Conservation (phyloP, 2,329 filamentous ascomycete species). For the Penicillium freii region DNA sequence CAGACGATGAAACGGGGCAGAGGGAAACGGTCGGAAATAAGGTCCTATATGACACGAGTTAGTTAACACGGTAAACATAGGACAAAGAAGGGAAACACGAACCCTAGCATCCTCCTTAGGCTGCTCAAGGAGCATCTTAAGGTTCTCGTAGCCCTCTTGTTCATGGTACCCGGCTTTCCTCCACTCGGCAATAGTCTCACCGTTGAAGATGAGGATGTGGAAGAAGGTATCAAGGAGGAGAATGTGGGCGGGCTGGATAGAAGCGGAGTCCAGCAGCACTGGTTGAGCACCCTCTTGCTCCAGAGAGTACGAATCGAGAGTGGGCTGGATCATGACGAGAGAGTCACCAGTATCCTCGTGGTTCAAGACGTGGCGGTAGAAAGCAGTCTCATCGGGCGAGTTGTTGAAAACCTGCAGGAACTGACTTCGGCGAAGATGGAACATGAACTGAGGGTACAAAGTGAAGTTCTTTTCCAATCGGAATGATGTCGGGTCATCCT, state of each 20-base stretch:
- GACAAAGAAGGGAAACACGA: slow-evolving; percentile 38
- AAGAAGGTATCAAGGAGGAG: slow-evolving; percentile 97
- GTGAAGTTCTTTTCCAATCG: slow-evolving; percentile 98
- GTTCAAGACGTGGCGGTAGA: slow-evolving; percentile 94
- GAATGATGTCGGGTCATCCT: slow-evolving; percentile 97
- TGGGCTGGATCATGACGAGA: slow-evolving; percentile 98
- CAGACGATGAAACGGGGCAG: slow-evolving; percentile 97
- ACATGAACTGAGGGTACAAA: slow-evolving; percentile 99
- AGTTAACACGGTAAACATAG: slow-evolving; percentile 4
- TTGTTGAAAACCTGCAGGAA: slow-evolving; percentile 99
- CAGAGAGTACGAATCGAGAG: slow-evolving; percentile 93
- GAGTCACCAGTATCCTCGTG: slow-evolving; percentile 97
- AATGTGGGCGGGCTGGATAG: slow-evolving; percentile 91
- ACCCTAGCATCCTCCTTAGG: slow-evolving; percentile 96
- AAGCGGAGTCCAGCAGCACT: slow-evolving; percentile 93
- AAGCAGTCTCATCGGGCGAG: slow-evolving; percentile 97
- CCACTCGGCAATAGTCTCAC: slow-evolving; percentile 97
- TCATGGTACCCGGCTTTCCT: slow-evolving; percentile 97
- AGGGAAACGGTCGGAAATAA: slow-evolving; percentile 97
- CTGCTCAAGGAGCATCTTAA: slow-evolving; percentile 79
- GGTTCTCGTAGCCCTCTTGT: slow-evolving; percentile 97
- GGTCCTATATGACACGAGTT: slow-evolving; percentile 62
- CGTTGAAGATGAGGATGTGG: slow-evolving; percentile 98
- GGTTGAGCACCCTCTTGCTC: slow-evolving; percentile 90
- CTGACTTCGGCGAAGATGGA: slow-evolving; percentile 93